phyloP scores from a whole-genome alignment of 2,329 filamentous ascomycete genomes.

The Colletotrichum tropicicola region DNA sequence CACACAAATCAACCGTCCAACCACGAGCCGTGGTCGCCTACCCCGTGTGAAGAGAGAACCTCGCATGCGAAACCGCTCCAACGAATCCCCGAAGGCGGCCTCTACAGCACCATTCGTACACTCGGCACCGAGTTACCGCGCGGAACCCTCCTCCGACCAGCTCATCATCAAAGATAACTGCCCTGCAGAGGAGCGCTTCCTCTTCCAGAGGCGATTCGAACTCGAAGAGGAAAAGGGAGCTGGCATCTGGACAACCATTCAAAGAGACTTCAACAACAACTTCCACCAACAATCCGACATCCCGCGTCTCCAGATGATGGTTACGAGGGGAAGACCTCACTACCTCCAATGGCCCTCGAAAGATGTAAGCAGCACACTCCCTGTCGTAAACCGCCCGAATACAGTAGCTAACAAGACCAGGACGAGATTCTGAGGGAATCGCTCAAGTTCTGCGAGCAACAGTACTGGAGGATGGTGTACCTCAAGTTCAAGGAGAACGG shows the following conservation, averaged over 20 bases:
- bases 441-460: neutral
- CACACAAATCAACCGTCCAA: slow-evolving; percentile 14
- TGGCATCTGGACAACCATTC: slow-evolving; percentile 67
- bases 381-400: neutral
- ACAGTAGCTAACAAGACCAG: slow-evolving; percentile 46
- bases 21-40: neutral
- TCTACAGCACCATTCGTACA: neutral
- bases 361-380: slow-evolving; percentile 53
- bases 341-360: slow-evolving; percentile 56
- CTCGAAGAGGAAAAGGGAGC: slow-evolving; percentile 56
- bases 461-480: slow-evolving; percentile 48
- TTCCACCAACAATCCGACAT: slow-evolving; percentile 51
- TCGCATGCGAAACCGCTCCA: slow-evolving; percentile 5
- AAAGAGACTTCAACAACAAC: slow-evolving; percentile 47
- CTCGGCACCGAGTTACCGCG: neutral
- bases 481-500: slow-evolving; percentile 58
- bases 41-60: neutral
- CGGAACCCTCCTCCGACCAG: slow-evolving; percentile 28
- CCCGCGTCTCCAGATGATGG: slow-evolving; percentile 65
- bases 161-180: slow-evolving; percentile 54
- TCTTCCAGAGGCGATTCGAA: slow-evolving; percentile 59
- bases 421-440: slow-evolving; percentile 40
- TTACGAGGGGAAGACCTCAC: slow-evolving; percentile 58
- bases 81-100: neutral
- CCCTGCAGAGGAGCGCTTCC: slow-evolving; percentile 56